A percentile compares a stretch with the other conserved stretches of the same genome.
phyloP scores from a whole-genome alignment of 2,329 filamentous ascomycete genomes.

The Colletotrichum sp. region DNA sequence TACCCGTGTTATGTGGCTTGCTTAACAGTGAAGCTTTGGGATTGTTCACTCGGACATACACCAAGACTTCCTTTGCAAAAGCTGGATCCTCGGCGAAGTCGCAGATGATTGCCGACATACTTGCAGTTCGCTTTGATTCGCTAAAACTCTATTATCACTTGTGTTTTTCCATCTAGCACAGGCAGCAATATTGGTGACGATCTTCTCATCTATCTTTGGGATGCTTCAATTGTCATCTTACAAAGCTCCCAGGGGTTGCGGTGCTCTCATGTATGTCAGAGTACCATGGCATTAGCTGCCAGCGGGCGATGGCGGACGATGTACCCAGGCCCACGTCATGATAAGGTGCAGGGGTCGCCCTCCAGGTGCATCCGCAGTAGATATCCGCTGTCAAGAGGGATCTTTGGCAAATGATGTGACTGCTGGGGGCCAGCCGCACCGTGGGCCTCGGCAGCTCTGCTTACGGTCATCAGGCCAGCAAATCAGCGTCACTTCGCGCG shows the following conservation, averaged over 20 bases:
- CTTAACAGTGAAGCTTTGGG: not conserved
- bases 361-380: not conserved
- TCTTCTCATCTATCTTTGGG: not conserved
- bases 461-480: not conserved
- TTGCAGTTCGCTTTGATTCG: not conserved
- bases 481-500: not conserved
- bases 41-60: not conserved
- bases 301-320: not conserved
- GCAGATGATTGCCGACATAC: not conserved
- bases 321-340: not conserved
- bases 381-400: not conserved
- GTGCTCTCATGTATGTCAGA: constrained; percentile 14
- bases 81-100: not conserved
- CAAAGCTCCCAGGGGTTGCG: not conserved
- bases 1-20: not conserved
- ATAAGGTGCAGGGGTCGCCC: not conserved
- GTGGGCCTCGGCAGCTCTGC: not conserved
- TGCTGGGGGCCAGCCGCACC: not conserved
- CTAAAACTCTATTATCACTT: not conserved
- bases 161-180: not conserved
- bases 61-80: not conserved
- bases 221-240: not conserved
- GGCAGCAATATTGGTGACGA: not conserved
- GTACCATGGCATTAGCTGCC: constrained; percentile 13
- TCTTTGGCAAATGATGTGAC: not conserved